A percentile compares a stretch with the other conserved stretches of the same genome.
Conservation (phyloP, 1,284 basidiomycete species). For the Ceratobasidium sp. region DNA sequence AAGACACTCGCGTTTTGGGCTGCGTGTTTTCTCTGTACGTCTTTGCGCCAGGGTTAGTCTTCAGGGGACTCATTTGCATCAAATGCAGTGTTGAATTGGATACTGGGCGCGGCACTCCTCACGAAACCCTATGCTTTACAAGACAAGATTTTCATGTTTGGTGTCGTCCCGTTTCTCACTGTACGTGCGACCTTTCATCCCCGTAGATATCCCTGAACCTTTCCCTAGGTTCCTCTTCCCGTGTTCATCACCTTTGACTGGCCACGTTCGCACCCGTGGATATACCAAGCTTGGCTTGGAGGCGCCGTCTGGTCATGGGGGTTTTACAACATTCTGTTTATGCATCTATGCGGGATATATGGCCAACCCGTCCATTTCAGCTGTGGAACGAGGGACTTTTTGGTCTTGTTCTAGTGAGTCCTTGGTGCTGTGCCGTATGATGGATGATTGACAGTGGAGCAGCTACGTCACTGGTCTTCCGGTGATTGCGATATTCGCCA, state of each 20-base stretch:
- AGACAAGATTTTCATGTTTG: constrained; percentile 34
- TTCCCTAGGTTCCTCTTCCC: constrained; percentile 57
- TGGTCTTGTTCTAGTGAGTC: constrained; percentile 72
- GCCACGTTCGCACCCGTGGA: constrained; percentile 65
- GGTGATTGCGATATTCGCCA: constrained; percentile 79
- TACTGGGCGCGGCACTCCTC: constrained; percentile 23
- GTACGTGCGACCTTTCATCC: constrained; percentile 18
- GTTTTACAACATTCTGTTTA: constrained; percentile 33
- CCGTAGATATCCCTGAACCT: neutral
- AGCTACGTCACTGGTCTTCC: constrained; percentile 71
- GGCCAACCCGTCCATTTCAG: constrained; percentile 52
- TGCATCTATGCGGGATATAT: constrained; percentile 66
- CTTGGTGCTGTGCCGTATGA: constrained; percentile 28
- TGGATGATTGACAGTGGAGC: neutral
- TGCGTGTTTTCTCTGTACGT: constrained; percentile 76
- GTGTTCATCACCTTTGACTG: constrained; percentile 75
- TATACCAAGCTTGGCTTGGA: constrained; percentile 70
- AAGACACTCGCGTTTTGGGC: constrained; percentile 70
- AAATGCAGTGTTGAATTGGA: constrained; percentile 36
- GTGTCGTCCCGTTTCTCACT: constrained; percentile 36
- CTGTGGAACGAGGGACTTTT: constrained; percentile 66
- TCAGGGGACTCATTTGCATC: neutral
- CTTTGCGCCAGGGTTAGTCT: neutral
- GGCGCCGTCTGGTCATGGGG: constrained; percentile 48
- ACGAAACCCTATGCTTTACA: neutral